Evolutionary conservation across 352 stramenopile species (phyloP).

Genomic region (Phytophthora multivora): DNA sequence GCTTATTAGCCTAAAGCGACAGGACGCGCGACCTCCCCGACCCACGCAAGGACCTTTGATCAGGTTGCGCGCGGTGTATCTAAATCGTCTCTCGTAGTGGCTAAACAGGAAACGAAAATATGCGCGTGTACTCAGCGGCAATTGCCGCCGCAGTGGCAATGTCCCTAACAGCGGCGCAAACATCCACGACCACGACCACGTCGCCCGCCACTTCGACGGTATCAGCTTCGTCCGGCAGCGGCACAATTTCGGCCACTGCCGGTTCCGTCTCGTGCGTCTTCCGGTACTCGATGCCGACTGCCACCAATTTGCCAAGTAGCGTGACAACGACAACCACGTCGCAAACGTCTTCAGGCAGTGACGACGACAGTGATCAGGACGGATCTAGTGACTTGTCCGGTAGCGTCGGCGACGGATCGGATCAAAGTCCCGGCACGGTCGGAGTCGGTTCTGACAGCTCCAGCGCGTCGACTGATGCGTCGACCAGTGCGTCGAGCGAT

Average conservation of each 20-base stretch:
- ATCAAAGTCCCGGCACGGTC: slow-evolving; percentile 8
- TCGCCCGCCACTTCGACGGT: not conserved
- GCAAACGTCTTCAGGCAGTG: slow-evolving; percentile 26
- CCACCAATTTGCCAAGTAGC: slow-evolving; percentile 44
- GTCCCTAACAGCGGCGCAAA: slow-evolving; percentile 34
- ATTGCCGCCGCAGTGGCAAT: slow-evolving; percentile 16
- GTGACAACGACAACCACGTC: slow-evolving; percentile 27
- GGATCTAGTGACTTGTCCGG: slow-evolving; percentile 19
- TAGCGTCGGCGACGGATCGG: slow-evolving; percentile 26
- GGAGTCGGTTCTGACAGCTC: slow-evolving; percentile 18
- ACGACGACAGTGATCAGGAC: slow-evolving; percentile 6
- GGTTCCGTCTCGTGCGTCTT: slow-evolving; percentile 52
- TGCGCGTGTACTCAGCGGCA: slow-evolving; percentile 24
- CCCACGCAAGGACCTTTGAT: slow-evolving; percentile 4
- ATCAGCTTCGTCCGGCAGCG: slow-evolving; percentile 48
- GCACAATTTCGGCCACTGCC: slow-evolving; percentile 17
- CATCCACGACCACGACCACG: slow-evolving; percentile 39
- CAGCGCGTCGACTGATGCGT: slow-evolving; percentile 6
- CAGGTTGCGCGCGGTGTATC: slow-evolving; percentile 7
- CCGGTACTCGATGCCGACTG: slow-evolving; percentile 60
- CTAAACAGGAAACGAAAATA: slow-evolving; percentile 4
- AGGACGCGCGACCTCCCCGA: slow-evolving; percentile 5
- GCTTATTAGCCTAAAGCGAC: slow-evolving; percentile 22
- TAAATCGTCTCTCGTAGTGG: slow-evolving; percentile 16
- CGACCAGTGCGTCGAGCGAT: not conserved